These are phyloP conservation scores for Avena atlantica DNA, from an alignment of 176 grass and related monocot species.

Conservation along the genomic window DNA sequence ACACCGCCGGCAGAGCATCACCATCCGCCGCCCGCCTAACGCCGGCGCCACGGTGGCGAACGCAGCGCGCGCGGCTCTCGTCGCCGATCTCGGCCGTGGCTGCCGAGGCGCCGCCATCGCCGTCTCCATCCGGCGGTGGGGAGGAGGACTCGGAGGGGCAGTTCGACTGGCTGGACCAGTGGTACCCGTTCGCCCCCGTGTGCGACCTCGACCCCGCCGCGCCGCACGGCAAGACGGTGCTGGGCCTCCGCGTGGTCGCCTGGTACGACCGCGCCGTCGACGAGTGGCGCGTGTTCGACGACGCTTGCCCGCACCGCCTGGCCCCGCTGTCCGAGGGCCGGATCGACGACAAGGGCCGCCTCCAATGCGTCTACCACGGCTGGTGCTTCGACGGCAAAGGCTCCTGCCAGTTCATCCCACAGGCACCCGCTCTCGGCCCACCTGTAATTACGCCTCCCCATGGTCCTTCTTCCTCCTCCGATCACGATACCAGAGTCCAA, in stretches of 20 bases:
- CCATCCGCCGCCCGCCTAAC: not conserved
- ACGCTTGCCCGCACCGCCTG: slow-evolving; percentile 81
- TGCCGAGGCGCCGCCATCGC: slow-evolving; percentile 7
- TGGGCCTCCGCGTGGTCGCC: slow-evolving; percentile 76
- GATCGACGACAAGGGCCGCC: slow-evolving; percentile 73
- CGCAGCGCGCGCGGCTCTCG: not conserved
- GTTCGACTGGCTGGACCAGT: slow-evolving; percentile 93
- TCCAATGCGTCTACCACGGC: slow-evolving; percentile 96
- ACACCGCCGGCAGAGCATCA: not conserved
- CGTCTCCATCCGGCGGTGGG: not conserved
- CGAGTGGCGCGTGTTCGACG: slow-evolving; percentile 89
- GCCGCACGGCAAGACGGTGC: slow-evolving; percentile 81
- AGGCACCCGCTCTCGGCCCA: slow-evolving; percentile 73
- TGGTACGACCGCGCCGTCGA: slow-evolving; percentile 72
- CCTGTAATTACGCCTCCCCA: slow-evolving; percentile 14
- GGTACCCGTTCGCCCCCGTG: slow-evolving; percentile 81
- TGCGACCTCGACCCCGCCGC: slow-evolving; percentile 84
- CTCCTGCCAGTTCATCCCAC: slow-evolving; percentile 81
- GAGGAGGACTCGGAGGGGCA: not conserved
- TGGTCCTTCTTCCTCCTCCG: not conserved
- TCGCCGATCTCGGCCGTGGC: slow-evolving; percentile 32
- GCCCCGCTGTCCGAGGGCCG: slow-evolving; percentile 93
- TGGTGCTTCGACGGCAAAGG: slow-evolving; percentile 98
- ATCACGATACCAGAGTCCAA: not conserved
- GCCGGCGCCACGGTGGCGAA: not conserved